A percentile compares a stretch with the other conserved stretches of the same genome.
These are phyloP conservation scores for Leccinum colubrinum DNA, from an alignment of 1,284 basidiomycete species.

Conservation along the genomic window DNA sequence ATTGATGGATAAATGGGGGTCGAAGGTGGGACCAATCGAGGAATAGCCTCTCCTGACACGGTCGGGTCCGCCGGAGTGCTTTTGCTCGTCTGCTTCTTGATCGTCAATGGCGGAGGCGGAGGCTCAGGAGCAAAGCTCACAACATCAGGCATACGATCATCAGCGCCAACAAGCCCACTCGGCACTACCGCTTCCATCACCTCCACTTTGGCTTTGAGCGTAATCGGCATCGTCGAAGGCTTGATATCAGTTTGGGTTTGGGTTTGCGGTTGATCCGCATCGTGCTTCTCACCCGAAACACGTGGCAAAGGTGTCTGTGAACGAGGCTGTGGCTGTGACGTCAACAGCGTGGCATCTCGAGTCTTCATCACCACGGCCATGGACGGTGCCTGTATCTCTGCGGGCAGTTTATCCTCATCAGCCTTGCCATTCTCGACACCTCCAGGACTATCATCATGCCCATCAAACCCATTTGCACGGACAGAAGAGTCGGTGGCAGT, in stretches of 20 bases:
- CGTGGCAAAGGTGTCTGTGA: neutral
- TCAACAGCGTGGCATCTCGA: neutral
- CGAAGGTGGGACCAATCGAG: neutral
- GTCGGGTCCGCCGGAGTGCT: conserved; percentile 7
- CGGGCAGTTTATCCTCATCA: neutral
- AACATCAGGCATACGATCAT: conserved; percentile 24
- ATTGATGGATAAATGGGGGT: conserved; percentile 7
- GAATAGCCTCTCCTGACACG: neutral
- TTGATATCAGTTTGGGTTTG: conserved; percentile 7
- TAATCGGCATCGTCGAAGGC: conserved; percentile 4
- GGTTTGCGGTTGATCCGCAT: conserved; percentile 10
- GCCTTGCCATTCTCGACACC: neutral
- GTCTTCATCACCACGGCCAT: neutral
- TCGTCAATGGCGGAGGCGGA: conserved; percentile 33
- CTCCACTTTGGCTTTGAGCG: conserved; percentile 35
- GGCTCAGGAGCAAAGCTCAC: conserved; percentile 33
- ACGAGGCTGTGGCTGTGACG: no score
- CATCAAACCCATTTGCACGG: conserved; percentile 3
- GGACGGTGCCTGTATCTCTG: neutral
- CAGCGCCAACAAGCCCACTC: conserved; percentile 17
- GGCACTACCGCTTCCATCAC: conserved; percentile 26
- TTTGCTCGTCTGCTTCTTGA: conserved; percentile 18
- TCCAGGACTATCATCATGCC: neutral
- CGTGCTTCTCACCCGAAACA: conserved; percentile 3
- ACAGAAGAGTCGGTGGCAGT: neutral